phyloP scores from a whole-genome alignment of 2,329 filamentous ascomycete species.

The Aspergillus phoenicis region DNA sequence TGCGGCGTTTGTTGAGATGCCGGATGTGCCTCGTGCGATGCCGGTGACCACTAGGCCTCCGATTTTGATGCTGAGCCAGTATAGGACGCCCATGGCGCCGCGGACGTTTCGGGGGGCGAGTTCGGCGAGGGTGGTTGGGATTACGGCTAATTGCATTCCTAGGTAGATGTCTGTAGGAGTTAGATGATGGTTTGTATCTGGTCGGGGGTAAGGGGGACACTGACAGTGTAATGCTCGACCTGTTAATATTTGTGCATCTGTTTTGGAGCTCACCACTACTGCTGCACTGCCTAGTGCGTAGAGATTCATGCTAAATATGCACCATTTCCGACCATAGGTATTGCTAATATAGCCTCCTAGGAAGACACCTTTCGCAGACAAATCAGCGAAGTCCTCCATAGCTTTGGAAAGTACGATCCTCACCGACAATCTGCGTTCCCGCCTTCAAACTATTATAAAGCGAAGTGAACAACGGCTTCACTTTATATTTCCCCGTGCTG shows the following conservation, averaged over 20 bases:
- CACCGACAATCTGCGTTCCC: not conserved
- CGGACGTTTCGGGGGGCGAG: not conserved
- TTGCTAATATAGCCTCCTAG: conserved; percentile 5
- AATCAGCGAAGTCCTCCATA: not conserved
- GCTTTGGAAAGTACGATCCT: too few relatives aligned
- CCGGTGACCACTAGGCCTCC: conserved; percentile 2
- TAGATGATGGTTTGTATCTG: not conserved
- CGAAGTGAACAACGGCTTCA: conserved; percentile 1
- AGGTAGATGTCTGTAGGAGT: not conserved
- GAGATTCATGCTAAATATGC: conserved; percentile 2
- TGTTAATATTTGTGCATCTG: not conserved
- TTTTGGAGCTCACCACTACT: conserved; percentile 1
- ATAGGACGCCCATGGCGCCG: not conserved
- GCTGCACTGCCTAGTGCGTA: conserved; percentile 2
- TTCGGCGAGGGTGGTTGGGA: conserved; percentile 4
- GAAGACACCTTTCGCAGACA: not conserved
- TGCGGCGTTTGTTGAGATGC: not conserved
- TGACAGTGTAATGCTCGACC: not conserved
- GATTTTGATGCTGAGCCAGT: conserved; percentile 2
- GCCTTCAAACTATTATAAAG: conserved; percentile 8
- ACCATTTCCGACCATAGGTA: not conserved
- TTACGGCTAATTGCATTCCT: conserved; percentile 4
- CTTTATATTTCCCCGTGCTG: not conserved
- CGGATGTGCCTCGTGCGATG: not conserved
- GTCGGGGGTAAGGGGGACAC: not conserved